phyloP scores from a whole-genome alignment of 306 rosid genomes.

The Lathyrus aphaca region DNA sequence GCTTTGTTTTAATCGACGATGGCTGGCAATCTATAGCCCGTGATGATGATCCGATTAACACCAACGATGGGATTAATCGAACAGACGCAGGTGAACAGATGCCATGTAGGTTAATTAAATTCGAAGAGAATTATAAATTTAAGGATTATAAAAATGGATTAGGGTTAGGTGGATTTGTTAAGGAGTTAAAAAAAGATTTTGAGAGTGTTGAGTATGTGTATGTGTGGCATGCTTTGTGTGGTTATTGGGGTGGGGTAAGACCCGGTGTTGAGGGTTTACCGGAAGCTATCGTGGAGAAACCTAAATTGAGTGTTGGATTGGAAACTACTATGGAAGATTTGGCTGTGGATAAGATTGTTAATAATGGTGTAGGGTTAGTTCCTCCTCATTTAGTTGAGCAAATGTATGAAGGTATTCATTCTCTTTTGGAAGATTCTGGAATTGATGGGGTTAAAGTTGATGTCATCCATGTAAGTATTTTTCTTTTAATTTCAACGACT shows the following conservation, averaged over 20 bases:
- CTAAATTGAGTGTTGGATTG: slow-evolving; percentile 60
- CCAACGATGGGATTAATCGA: slow-evolving; percentile 72
- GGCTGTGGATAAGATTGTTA: slow-evolving; percentile 84
- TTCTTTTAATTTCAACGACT: background rate
- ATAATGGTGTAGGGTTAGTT: slow-evolving; percentile 70
- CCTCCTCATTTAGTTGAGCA: slow-evolving; percentile 66
- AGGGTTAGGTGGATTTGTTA: slow-evolving; percentile 77
- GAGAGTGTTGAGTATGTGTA: slow-evolving; percentile 73
- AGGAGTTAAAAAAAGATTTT: slow-evolving; percentile 67
- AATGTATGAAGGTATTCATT: slow-evolving; percentile 85
- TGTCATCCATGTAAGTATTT: slow-evolving; percentile 81
- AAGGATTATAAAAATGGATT: slow-evolving; percentile 50
- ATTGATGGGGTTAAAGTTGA: slow-evolving; percentile 95
- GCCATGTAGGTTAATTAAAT: slow-evolving; percentile 83
- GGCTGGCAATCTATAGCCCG: slow-evolving; percentile 92
- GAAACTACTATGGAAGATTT: slow-evolving; percentile 81
- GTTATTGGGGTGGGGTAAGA: slow-evolving; percentile 92
- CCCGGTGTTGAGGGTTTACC: slow-evolving; percentile 72
- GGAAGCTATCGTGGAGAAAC: slow-evolving; percentile 51
- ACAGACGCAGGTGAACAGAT: slow-evolving; percentile 83
- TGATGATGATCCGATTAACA: slow-evolving; percentile 58
- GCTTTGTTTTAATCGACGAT: slow-evolving; percentile 77
- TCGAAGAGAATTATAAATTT: slow-evolving; percentile 74
- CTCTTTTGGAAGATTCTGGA: slow-evolving; percentile 66
- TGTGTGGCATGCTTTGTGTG: slow-evolving; percentile 96